Conservation (phyloP, 225 moss, liverwort and hornwort species). For the Ulota crispa region DNA sequence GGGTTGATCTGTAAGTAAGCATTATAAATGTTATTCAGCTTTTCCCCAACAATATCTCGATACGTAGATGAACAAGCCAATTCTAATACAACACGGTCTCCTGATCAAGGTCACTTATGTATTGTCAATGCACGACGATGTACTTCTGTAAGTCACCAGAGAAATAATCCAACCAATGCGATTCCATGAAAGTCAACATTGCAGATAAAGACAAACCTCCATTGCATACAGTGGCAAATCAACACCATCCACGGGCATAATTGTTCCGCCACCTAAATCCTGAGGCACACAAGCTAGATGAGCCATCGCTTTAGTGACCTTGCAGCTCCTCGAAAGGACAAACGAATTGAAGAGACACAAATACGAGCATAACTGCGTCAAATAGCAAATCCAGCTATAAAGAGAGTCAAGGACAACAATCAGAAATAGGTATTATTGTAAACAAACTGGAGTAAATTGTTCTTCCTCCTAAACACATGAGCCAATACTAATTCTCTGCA, state of each 20-base stretch:
- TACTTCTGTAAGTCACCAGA: not conserved
- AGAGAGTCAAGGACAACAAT: not conserved
- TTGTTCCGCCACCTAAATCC: constrained; percentile 83
- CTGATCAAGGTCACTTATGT: not conserved
- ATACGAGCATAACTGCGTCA: not conserved
- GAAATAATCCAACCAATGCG: not conserved
- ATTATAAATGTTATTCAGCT: constrained; percentile 1
- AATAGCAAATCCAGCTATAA: not conserved
- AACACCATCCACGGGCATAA: constrained; percentile 88
- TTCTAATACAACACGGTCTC: not conserved
- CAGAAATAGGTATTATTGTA: not conserved
- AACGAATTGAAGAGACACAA: not conserved
- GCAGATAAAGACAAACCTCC: constrained; percentile 60
- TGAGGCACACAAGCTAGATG: constrained; percentile 37
- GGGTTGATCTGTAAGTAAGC: constrained; percentile 67
- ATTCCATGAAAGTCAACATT: not conserved
- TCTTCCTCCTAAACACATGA: not conserved
- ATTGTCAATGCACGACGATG: not conserved
- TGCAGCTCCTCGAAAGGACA: constrained; percentile 6
- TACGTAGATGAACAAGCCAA: not conserved
- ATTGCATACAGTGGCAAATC: constrained; percentile 88
- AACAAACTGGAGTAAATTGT: not conserved
- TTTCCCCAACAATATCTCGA: not conserved
- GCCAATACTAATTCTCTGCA: not conserved
- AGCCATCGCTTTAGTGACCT: not conserved